Base-by-base conservation (phyloP, 176 grass and related monocot species). In the Echinochloa phyllopogon region DNA sequence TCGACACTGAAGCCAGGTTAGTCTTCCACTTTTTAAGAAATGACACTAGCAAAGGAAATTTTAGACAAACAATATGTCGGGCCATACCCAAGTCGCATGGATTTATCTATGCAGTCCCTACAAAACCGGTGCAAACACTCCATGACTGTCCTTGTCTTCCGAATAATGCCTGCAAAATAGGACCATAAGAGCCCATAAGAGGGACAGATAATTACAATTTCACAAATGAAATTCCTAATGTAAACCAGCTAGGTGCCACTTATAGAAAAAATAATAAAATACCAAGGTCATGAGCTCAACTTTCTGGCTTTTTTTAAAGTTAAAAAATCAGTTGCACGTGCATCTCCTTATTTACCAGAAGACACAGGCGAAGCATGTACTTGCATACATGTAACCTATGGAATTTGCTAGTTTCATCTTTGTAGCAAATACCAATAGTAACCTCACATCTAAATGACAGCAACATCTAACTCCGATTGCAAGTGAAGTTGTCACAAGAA, bases 81-180 rank as follows among this genome's bases (percentile, higher is more conserved):
- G 47, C 20, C 85, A 88, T 95, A 97, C 94, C 94, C 92, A 69
- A 97, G 94, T 24, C 94, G 78, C 93, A 95, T 95, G 33, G 93
- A 95, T 93, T 93, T 95, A 83, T 95, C 93, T 78, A 92, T 95
- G 83, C 93, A 95, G 57, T 95, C 93, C 85, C 93, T 91, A 65
- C 93, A 95, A 90, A 95, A 95, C 11, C 93, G 90, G 81, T 95
- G 93, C 82, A 95, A 75, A 82, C 93, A 95, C 81, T 95, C 93
- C 93, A 95, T 95, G 76, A 95, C 93, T 10, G 93, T 95, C 69
- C 93, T 91, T 78, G 93, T 95, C 76, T 95, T 95, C 4, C 90
- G 78, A 63, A 95, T 93, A 81, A 95, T 95, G 20, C 93, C 93
- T 95, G 79, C 44, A 80, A 69, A 74, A 87, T 45, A 91, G 62